Evolutionary conservation across 2,329 filamentous ascomycete species (phyloP).

Genomic region (Colletotrichum plurivorum): DNA sequence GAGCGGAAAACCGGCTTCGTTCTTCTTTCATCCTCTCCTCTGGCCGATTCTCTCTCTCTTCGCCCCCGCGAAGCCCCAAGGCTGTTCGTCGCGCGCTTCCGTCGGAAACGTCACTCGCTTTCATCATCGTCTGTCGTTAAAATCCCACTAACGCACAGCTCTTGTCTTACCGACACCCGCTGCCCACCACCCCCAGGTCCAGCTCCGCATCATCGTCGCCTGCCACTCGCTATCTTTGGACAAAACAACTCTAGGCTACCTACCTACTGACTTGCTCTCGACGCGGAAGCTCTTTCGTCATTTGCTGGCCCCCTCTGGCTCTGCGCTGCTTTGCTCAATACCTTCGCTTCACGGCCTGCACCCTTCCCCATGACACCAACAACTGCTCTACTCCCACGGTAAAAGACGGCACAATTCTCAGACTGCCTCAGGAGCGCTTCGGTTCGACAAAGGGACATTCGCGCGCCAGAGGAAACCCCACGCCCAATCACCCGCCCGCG

Average conservation of each 20-base stretch:
- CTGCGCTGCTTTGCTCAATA: neutral
- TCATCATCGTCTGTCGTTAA: constrained; percentile 35
- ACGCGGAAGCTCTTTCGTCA: constrained; percentile 21
- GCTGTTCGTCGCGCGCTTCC: constrained; percentile 23
- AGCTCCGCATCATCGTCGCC: constrained; percentile 39
- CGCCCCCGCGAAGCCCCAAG: constrained; percentile 7
- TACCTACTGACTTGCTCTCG: constrained; percentile 5
- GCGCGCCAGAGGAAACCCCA: constrained; percentile 35
- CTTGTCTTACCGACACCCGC: constrained; percentile 37
- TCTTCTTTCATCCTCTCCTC: constrained; percentile 6
- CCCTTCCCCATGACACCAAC: constrained; percentile 26
- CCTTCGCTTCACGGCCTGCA: neutral
- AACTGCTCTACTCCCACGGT: neutral
- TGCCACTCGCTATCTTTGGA: constrained; percentile 29
- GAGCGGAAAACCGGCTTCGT: neutral
- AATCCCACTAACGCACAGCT: constrained; percentile 40
- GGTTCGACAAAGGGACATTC: constrained; percentile 34
- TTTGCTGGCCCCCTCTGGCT: constrained; percentile 16
- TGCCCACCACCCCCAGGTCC: constrained; percentile 23
- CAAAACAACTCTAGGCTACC: constrained; percentile 17
- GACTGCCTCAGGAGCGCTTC: constrained; percentile 6
- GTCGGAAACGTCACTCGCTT: constrained; percentile 40
- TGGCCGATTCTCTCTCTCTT: constrained; percentile 16
- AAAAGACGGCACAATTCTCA: constrained; percentile 9
- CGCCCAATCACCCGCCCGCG: constrained; percentile 38